phyloP scores from a whole-genome alignment of 106 monocot species.

The Vanilla planifolia region DNA sequence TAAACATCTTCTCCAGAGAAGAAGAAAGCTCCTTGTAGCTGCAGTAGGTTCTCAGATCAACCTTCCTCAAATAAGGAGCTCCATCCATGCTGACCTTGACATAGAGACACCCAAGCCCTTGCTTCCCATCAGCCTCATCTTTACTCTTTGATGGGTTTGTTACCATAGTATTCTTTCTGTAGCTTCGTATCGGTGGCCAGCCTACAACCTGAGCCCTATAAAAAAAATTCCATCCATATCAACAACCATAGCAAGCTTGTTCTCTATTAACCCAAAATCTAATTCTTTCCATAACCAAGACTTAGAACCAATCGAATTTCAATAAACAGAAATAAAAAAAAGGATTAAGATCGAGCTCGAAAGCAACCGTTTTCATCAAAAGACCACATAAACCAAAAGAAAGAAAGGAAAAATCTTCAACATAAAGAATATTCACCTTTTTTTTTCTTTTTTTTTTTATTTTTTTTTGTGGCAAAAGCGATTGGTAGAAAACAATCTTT shows the following conservation, averaged over 20 bases:
- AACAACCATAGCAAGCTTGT: no score
- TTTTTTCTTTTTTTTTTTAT: no score
- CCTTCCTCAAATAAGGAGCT: constrained; percentile 39
- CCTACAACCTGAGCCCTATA: constrained; percentile 43
- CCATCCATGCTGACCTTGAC: constrained; percentile 55
- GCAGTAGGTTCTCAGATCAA: constrained; percentile 28
- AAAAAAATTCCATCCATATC: neutral
- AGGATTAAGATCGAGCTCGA: neutral
- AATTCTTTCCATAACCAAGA: neutral
- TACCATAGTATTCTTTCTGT: constrained; percentile 39
- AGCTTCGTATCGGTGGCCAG: constrained; percentile 38
- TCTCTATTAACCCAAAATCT: no score
- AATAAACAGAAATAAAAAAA: neutral
- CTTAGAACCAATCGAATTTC: no score
- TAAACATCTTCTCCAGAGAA: constrained; percentile 37
- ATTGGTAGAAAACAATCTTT: no score
- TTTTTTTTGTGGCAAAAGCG: no score
- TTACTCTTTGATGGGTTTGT: constrained; percentile 20
- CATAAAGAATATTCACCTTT: no score
- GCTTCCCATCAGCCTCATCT: constrained; percentile 21
- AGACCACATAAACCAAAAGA: no score
- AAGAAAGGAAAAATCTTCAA: no score
- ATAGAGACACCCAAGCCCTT: constrained; percentile 19
- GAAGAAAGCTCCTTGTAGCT: constrained; percentile 30
- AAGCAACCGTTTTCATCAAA: no score